Conservation (phyloP, 2,329 filamentous ascomycete genomes). For the Aotearoamyces nothofagi region DNA sequence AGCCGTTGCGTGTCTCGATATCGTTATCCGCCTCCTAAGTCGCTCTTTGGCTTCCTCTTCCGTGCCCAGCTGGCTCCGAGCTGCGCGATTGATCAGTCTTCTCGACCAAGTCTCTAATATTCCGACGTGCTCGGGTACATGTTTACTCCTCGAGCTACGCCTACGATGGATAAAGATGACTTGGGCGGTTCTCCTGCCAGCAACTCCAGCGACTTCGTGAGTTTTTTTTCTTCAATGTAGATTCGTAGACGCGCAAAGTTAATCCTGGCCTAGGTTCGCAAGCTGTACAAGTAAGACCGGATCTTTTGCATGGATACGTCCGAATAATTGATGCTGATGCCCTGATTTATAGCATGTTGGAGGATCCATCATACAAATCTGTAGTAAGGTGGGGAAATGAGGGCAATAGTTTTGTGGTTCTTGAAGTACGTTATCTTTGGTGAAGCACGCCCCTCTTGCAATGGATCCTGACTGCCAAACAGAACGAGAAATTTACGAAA, state of each 20-base stretch:
- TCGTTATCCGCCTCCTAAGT: too few species aligned
- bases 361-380: slow-evolving; percentile 81
- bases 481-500: slow-evolving; percentile 98
- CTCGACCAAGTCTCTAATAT: too few species aligned
- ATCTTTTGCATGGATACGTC: slow-evolving; percentile 8
- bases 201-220: slow-evolving; percentile 92
- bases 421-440: slow-evolving; percentile 56
- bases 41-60: too few species aligned
- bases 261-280: slow-evolving; percentile 58
- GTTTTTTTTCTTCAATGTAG: slow-evolving; percentile 23
- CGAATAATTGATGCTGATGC: slow-evolving; percentile 20
- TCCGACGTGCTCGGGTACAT: too few species aligned
- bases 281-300: slow-evolving; percentile 77
- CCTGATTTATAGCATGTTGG: slow-evolving; percentile 63
- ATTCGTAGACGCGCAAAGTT: slow-evolving; percentile 6
- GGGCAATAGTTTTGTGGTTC: slow-evolving; percentile 89
- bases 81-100: too few species aligned
- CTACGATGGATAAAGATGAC: slow-evolving; percentile 18
- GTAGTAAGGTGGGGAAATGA: slow-evolving; percentile 94
- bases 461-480: slow-evolving; percentile 5
- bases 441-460: background rate
- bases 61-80: too few species aligned
- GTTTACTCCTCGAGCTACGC: too few species aligned
- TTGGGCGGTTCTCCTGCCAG: slow-evolving; percentile 32
- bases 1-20: too few species aligned